These are phyloP conservation scores for Stromatinia cepivora DNA, from an alignment of 2,329 filamentous ascomycete genomes.

Conservation along the genomic window DNA sequence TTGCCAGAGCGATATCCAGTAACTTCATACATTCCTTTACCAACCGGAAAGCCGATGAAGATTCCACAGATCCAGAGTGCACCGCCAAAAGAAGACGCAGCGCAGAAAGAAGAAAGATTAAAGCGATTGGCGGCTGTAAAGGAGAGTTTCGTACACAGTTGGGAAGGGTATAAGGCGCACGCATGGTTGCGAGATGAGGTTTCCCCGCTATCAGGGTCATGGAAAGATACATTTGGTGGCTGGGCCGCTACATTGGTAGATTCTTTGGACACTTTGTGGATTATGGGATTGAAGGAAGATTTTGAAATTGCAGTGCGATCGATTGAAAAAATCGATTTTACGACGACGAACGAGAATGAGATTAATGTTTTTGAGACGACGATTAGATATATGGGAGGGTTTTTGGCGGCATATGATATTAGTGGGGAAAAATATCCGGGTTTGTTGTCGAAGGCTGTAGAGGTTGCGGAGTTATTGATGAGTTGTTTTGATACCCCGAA, in stretches of 20 bases:
- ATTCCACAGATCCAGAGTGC: conserved; percentile 37
- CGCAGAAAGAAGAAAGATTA: conserved; percentile 32
- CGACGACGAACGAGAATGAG: conserved; percentile 50
- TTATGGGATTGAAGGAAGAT: conserved; percentile 76
- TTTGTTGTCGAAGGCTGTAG: conserved; percentile 67
- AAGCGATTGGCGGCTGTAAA: conserved; percentile 34
- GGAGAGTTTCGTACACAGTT: conserved; percentile 50
- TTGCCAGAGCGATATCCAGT: conserved; percentile 37
- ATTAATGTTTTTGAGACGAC: conserved; percentile 76
- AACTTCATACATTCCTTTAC: conserved; percentile 35
- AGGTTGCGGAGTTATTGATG: conserved; percentile 71
- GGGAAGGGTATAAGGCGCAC: conserved; percentile 76
- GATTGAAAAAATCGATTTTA: conserved; percentile 78
- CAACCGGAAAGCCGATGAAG: conserved; percentile 32
- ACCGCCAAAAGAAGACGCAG: conserved; percentile 31
- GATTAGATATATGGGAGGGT: conserved; percentile 86
- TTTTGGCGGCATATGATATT: conserved; percentile 85
- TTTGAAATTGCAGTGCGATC: conserved; percentile 74
- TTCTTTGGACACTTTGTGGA: conserved; percentile 80
- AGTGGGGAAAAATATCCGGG: conserved; percentile 68
- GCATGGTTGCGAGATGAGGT: conserved; percentile 90
- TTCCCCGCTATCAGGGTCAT: conserved; percentile 64
- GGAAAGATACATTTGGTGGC: conserved; percentile 81
- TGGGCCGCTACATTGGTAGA: conserved; percentile 91
- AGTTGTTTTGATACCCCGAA: conserved; percentile 84